Evolutionary conservation across 2,329 filamentous ascomycete genomes (phyloP), one percentile per base, ranked within the genome.

Genomic region (Penicillium olsonii): DNA sequence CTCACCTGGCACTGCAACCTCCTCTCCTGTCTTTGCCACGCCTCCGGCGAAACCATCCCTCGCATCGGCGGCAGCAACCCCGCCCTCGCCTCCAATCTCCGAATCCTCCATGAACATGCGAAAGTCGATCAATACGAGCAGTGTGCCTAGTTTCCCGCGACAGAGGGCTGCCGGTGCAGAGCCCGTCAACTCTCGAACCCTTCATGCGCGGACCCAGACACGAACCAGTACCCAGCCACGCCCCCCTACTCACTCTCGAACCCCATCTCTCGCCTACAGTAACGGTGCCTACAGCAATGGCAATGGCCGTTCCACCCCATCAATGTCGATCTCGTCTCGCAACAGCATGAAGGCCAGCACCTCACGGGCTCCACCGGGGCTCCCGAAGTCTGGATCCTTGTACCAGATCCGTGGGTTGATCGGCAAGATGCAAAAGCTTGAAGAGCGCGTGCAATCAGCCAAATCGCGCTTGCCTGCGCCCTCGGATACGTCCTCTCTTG

Each of bases 361-460:
- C 19, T 54, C 84, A 77, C 65, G 60, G 49, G 66, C 61, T 8
- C 22, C 22, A 45, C 68, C 63, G n/a, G 68, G 69, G 22, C 64
- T 84, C 45, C 79, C 82, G 37, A 77, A 81, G 53, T 85, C 84
- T 24, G 80, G 82, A 55, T 97, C 94, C 2, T 83, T 99, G 42
- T 88, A 88, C 58, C 94, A 99, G 68, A 95, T 99, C 64, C 90
- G 92, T 56, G 88, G 87, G 24, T 84, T 99, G 57, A 96, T 95
- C 50, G 92, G 90, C 22, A 94, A 97, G 74, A 96, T 97, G 91
- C 90, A 96, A 72, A 89, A 90, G 59, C 85, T 99, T 53, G 94
- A 97, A 70, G 90, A 94, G 55, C 84, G 94, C 37, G 92, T 99
- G 9, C 91, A 97, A 53, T 90, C 87, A 19, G 94, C 87, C 15